Evolutionary conservation across 192 early-diverging fungal genomes (phyloP).

Genomic region (Borealophlyctis nickersoniae): DNA sequence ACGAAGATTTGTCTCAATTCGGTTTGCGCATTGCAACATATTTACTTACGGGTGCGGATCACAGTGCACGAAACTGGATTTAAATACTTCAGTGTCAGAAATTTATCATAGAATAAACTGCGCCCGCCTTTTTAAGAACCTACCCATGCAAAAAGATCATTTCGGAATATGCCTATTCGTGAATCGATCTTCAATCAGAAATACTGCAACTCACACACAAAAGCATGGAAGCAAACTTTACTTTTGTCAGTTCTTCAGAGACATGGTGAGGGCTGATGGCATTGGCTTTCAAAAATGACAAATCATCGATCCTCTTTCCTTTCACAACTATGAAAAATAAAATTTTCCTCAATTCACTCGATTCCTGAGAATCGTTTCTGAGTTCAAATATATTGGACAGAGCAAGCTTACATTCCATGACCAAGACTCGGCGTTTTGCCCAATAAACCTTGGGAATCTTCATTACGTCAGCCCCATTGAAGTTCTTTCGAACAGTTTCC

Average conservation of each 20-base stretch:
- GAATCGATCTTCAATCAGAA: too few relatives aligned
- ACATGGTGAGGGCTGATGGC: constrained; percentile 73
- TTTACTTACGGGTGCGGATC: constrained; percentile 75
- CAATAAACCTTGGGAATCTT: constrained; percentile 77
- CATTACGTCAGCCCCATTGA: constrained; percentile 34
- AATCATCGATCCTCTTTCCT: constrained; percentile 75
- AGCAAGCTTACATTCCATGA: constrained; percentile 74
- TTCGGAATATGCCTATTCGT: constrained; percentile 79
- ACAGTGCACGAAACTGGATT: constrained; percentile 63
- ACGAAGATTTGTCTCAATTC: background rate
- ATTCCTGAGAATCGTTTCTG: too few relatives aligned
- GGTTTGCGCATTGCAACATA: background rate
- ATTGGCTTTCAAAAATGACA: constrained; percentile 64
- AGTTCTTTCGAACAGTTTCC: constrained; percentile 50
- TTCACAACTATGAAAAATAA: constrained; percentile 23
- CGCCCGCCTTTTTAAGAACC: constrained; percentile 25
- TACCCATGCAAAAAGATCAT: constrained; percentile 86
- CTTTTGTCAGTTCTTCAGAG: constrained; percentile 68
- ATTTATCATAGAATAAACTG: too few relatives aligned
- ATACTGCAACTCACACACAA: too few relatives aligned
- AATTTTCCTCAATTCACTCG: too few relatives aligned
- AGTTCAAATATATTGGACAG: constrained; percentile 6
- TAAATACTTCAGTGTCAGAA: too few relatives aligned
- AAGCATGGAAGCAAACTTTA: too few relatives aligned
- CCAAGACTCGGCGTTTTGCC: constrained; percentile 71